Conservation (phyloP, 2,329 filamentous ascomycete species). For the Monosporascus sp. region DNA sequence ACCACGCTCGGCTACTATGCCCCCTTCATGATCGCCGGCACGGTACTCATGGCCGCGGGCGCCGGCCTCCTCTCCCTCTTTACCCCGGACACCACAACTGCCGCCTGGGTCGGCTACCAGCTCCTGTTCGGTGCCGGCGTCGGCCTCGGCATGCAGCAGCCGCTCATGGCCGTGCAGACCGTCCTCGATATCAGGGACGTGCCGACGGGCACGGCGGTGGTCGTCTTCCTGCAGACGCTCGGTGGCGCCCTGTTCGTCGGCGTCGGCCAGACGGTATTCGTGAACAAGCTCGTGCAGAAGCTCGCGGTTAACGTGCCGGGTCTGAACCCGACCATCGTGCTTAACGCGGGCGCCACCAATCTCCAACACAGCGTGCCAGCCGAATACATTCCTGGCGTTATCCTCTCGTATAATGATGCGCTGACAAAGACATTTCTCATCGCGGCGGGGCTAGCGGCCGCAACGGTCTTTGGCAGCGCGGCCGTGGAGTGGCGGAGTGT, state of each 20-base stretch:
- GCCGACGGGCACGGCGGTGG: conserved; percentile 20
- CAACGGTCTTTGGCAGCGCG: background rate
- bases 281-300: conserved; percentile 37
- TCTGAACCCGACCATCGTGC: conserved; percentile 27
- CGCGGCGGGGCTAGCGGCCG: conserved; percentile 2
- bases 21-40: conserved; percentile 32
- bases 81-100: conserved; percentile 20
- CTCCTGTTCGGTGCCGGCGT: conserved; percentile 34
- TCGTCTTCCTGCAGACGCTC: conserved; percentile 38
- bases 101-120: conserved; percentile 38
- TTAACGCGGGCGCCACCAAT: conserved; percentile 32
- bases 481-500: background rate
- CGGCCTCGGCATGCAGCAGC: conserved; percentile 35
- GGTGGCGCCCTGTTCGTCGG: conserved; percentile 45
- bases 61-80: conserved; percentile 36
- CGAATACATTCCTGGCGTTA: conserved; percentile 27
- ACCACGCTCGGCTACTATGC: conserved; percentile 31
- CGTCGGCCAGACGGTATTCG: conserved; percentile 46
- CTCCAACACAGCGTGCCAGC: conserved; percentile 24
- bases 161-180: conserved; percentile 37
- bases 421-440: conserved; percentile 37
- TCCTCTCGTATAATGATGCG: conserved; percentile 39
- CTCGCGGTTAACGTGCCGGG: conserved; percentile 29
- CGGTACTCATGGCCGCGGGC: conserved; percentile 26
- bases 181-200: conserved; percentile 25